Evolutionary conservation across 169 alveolate species (phyloP), one percentile per base, ranked within the genome.

Genomic region (Perkinsus marinus): DNA sequence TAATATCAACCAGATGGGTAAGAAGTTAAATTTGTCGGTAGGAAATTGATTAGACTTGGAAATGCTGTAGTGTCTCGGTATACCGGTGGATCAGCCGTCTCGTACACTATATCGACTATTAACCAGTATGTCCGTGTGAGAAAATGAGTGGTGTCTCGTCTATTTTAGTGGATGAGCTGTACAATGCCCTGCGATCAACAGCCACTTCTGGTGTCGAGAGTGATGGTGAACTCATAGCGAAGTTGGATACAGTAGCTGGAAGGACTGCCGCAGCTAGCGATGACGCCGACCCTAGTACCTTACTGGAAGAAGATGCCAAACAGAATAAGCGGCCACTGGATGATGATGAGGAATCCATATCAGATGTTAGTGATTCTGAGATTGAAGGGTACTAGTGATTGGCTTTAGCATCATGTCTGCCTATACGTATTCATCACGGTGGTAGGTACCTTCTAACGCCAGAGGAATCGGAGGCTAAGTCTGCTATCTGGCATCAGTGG

Each of bases 401-500:
- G 89, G 89, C 5, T 19, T 90, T 69, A 16, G 41, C 46, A 36
- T 38, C 43, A 90, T 79, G 39, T 39, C 38, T 47, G 89, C 57
- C 41, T 68, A 57, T 90, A n/a, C n/a, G n/a, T n/a, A n/a, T 37
- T 89, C 34, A 46, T 39, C 30, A 2, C 36, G 43, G 6, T 47
- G 39, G 19, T 68, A 39, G 91, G 41, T 68, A 68, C 39, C 91
- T 92, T 37, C 89, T 92, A 34, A 92, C 69, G 39, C 92, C 79
- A 37, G 69, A 68, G n/a, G 94, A 92, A 37, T 17, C 90, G 39
- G 90, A 90, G 22, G 92, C 94, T 7, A 92, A 92, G 90, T 92
- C 94, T n/a, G 92, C 91, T 22, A 90, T 92, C 68, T 92, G 94
- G 94, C 90, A 36, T 16, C 79, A 57, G 79, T 57, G 79, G 79